These are phyloP conservation scores for Aspergillus leporis DNA, from an alignment of 495 filamentous ascomycete species.

Conservation along the genomic window DNA sequence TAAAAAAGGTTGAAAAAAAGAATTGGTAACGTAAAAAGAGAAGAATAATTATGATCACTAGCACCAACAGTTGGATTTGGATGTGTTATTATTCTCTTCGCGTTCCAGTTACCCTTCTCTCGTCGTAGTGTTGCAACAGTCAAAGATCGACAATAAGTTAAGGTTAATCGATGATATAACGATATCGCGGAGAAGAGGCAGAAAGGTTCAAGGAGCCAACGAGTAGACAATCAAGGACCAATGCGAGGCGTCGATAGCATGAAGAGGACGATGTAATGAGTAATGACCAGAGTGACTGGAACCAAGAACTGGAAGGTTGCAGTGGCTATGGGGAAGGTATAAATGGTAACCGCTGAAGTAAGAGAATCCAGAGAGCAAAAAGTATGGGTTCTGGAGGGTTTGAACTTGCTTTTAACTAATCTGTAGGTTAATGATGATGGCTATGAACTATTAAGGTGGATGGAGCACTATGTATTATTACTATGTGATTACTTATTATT, in stretches of 20 bases:
- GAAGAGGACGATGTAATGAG: conserved; percentile 7
- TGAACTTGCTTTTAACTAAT: conserved; percentile 12
- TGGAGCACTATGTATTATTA: not conserved
- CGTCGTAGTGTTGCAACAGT: conserved; percentile 13
- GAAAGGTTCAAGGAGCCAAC: not conserved
- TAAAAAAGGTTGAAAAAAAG: not conserved
- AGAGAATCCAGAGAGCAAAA: conserved; percentile 10
- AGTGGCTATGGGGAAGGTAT: conserved; percentile 8
- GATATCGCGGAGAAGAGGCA: conserved; percentile 9
- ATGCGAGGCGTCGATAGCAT: not conserved
- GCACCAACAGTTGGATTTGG: conserved; percentile 14
- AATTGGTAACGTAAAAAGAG: conserved; percentile 1
- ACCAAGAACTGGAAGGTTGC: conserved; percentile 17
- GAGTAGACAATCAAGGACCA: not conserved
- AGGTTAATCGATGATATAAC: conserved; percentile 24
- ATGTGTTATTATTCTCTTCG: conserved; percentile 13
- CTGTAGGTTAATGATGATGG: not conserved
- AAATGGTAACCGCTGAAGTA: conserved; percentile 13
- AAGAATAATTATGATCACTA: conserved; percentile 10
- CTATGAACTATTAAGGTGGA: not conserved
- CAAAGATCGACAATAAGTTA: conserved; percentile 16
- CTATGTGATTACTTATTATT: conserved; percentile 3
- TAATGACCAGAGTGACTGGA: conserved; percentile 14
- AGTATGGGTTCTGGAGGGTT: not conserved
- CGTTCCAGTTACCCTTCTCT: conserved; percentile 1